These are phyloP conservation scores for Sanghuangporus sanghuang DNA, from an alignment of 1,284 basidiomycete genomes.

Conservation along the genomic window DNA sequence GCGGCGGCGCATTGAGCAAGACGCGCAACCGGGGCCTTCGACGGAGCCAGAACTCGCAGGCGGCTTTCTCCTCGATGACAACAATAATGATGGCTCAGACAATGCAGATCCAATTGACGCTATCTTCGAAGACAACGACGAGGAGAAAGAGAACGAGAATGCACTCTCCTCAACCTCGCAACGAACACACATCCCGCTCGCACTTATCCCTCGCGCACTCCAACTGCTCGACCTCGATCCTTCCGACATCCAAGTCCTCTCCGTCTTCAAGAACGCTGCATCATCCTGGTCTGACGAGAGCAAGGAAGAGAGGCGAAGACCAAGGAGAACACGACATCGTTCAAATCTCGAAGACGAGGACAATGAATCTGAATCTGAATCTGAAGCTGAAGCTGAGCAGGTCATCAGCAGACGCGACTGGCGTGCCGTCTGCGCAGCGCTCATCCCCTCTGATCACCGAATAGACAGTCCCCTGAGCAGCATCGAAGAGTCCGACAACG, in stretches of 20 bases:
- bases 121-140: neutral
- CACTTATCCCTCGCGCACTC: slow-evolving; percentile 58
- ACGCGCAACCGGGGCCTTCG: neutral
- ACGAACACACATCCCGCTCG: slow-evolving; percentile 40
- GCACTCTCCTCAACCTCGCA: neutral
- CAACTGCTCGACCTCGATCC: slow-evolving; percentile 56
- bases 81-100: neutral
- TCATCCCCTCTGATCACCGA: slow-evolving; percentile 40
- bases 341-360: slow-evolving; percentile 15
- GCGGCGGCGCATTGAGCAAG: neutral
- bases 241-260: slow-evolving; percentile 61
- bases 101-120: neutral
- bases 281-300: slow-evolving; percentile 47
- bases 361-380: slow-evolving; percentile 12
- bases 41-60: slow-evolving; percentile 2
- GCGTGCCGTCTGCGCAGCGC: slow-evolving; percentile 66
- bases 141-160: neutral
- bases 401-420: slow-evolving; percentile 58
- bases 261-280: slow-evolving; percentile 67
- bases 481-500: slow-evolving; percentile 24
- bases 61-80: slow-evolving; percentile 8
- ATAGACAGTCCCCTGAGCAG: slow-evolving; percentile 22
- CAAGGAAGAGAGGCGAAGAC: neutral
- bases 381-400: slow-evolving; percentile 16
- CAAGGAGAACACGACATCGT: neutral